A percentile compares a stretch with the other conserved stretches of the same genome.
Evolutionary conservation across 2,329 filamentous ascomycete species (phyloP).

Genomic region (Alternaria alternata): DNA sequence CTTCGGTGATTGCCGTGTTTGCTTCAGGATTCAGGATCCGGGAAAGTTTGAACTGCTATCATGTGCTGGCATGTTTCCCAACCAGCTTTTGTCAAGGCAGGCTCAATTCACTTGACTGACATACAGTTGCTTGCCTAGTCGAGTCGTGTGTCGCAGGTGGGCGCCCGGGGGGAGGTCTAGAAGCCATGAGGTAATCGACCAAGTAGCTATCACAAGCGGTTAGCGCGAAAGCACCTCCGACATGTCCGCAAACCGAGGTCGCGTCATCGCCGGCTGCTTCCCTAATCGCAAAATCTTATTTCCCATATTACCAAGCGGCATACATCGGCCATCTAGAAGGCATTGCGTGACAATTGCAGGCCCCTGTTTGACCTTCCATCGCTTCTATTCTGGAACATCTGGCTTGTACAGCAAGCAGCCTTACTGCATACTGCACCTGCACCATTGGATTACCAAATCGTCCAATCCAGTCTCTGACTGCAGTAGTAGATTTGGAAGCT

Average conservation of each 20-base stretch:
- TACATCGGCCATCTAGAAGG: background rate
- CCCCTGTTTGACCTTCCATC: constrained; percentile 9
- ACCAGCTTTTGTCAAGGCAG: constrained; percentile 10
- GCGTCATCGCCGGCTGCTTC: constrained; percentile 20
- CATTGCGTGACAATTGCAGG: constrained; percentile 3
- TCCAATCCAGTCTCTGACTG: constrained; percentile 22
- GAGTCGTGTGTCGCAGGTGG: constrained; percentile 13
- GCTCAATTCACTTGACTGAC: constrained; percentile 2
- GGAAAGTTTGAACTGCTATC: constrained; percentile 7
- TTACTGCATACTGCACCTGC: constrained; percentile 8
- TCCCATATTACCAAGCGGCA: constrained; percentile 11
- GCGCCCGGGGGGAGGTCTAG: constrained; percentile 11
- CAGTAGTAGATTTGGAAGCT: constrained; percentile 16
- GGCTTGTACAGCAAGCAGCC: constrained; percentile 6
- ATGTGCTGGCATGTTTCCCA: constrained; percentile 20
- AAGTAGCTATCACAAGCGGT: constrained; percentile 22
- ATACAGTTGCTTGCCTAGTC: constrained; percentile 15
- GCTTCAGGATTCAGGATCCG: constrained; percentile 10
- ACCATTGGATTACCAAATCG: constrained; percentile 43
- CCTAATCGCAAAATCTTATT: constrained; percentile 32
- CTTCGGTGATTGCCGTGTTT: constrained; percentile 1
- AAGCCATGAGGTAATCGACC: constrained; percentile 36
- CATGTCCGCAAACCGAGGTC: constrained; percentile 19
- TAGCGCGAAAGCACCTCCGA: constrained; percentile 24
- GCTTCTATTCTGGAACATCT: constrained; percentile 10